Evolutionary conservation across 2,329 filamentous ascomycete genomes (phyloP), one percentile per base, ranked within the genome.

Genomic region (Elsinoe necatrix): DNA sequence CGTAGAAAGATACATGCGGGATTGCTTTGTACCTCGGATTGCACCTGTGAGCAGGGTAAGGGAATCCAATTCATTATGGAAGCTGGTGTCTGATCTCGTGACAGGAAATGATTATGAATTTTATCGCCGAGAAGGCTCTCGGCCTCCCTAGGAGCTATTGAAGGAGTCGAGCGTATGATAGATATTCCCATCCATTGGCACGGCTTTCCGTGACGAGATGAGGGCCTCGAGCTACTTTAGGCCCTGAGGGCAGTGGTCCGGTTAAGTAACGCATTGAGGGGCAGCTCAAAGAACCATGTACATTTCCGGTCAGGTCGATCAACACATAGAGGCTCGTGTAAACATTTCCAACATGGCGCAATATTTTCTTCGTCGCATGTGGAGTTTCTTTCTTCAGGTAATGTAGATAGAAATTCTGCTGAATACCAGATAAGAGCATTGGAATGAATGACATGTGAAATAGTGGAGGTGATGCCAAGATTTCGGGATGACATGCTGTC

Each of bases 31-130:
- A 8, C 80, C 80, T 1, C 65, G 80, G 20, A 80, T 83, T 59
- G 80, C 80, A 2, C 80, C 80, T 0, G 78, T 83, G 4, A 81
- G 78, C 61, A 67, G 78, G 56, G 78, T 73, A 60, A 67, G 70
- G 69, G n/a, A 4, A 23, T 31, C 4, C 16, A 31, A 31, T 45
- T 14, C 39, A 18, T 27, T 35, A 42, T 37, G n/a, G 50, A 37
- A 31, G 50, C 37, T 57, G 50, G n/a, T 55, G 37, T 29, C 48
- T 54, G 41, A 60, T 41, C 43, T 2, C 14, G 34, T 3, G 27
- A 45, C 56, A 82, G 61, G 86, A 89, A 72, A 89, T 89, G 86
- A 86, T 89, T 54, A 72, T 87, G 73, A 89, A 88, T 62, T 88
- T 83, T 66, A 78, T 89, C 11, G 77, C 79, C 2, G 85, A 88